Percentiles rank a stretch among this genome's conserved stretches.
Conservation (phyloP, 352 stramenopile genomes). For the Stephanocyclus meneghinianus region DNA sequence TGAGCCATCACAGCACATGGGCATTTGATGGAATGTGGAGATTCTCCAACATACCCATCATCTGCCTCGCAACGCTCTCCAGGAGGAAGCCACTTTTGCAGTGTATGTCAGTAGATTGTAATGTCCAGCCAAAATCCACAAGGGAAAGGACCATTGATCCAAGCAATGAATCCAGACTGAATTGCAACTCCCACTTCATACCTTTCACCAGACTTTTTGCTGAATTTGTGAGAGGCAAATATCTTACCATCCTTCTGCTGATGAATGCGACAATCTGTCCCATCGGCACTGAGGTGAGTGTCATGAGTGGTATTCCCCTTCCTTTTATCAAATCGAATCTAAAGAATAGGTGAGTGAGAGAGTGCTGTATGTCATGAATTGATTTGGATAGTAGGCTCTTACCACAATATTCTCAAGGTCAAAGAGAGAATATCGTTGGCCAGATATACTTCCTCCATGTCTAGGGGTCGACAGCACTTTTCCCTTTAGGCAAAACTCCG, state of each 20-base stretch:
- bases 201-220: constrained; percentile 12
- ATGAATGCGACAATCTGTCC: constrained; percentile 26
- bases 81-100: constrained; percentile 10
- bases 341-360: background rate
- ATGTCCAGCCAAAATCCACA: constrained; percentile 23
- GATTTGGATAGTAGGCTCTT: background rate
- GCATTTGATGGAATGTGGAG: constrained; percentile 17
- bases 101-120: constrained; percentile 12
- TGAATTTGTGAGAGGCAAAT: constrained; percentile 40
- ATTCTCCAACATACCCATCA: constrained; percentile 36
- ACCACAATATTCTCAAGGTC: background rate
- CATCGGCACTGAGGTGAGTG: constrained; percentile 31
- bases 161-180: constrained; percentile 17
- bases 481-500: background rate
- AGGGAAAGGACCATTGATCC: constrained; percentile 45
- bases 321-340: constrained; percentile 17
- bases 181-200: constrained; percentile 46
- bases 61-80: constrained; percentile 28
- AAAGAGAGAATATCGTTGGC: background rate
- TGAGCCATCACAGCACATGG: constrained; percentile 1
- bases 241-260: constrained; percentile 14
- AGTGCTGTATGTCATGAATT: background rate
- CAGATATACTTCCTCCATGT: constrained; percentile 1
- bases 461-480: background rate
- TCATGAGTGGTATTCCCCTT: constrained; percentile 7